These are phyloP conservation scores for Colletotrichum cuscutae DNA, from an alignment of 2,329 filamentous ascomycete species.

Conservation along the genomic window DNA sequence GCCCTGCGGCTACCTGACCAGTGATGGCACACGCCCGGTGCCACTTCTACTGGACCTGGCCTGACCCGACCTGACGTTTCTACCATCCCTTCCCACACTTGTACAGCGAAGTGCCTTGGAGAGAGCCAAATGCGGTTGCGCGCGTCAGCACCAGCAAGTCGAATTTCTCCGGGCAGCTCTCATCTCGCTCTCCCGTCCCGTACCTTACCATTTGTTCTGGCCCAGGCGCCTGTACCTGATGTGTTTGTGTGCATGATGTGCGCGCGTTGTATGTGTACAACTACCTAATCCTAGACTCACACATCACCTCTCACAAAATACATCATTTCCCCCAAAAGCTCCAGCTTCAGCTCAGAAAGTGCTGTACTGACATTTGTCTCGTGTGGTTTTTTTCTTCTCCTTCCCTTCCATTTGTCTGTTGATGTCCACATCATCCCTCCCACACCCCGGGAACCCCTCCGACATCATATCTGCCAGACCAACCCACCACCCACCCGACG, in stretches of 20 bases:
- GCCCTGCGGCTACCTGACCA: slow-evolving; percentile 19
- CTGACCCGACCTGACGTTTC: not conserved
- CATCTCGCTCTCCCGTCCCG: not conserved
- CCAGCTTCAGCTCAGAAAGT: not conserved
- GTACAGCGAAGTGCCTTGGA: not conserved
- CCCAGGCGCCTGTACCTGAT: not conserved
- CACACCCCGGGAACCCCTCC: not conserved
- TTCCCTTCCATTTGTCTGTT: not conserved
- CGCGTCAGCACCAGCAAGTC: not conserved
- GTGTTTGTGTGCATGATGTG: not conserved
- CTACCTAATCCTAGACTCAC: not conserved
- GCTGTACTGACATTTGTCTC: not conserved
- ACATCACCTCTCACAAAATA: not conserved
- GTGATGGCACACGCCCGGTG: not conserved
- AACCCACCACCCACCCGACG: not conserved
- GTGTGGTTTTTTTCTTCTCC: not conserved
- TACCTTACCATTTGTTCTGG: not conserved
- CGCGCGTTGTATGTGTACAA: not conserved
- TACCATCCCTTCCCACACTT: not conserved
- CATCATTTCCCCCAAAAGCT: not conserved
- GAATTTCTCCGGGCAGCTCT: not conserved
- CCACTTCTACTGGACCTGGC: not conserved
- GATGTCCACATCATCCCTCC: not conserved
- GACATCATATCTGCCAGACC: not conserved
- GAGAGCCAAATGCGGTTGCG: not conserved